Evolutionary conservation across 352 stramenopile species (phyloP).

Genomic region (Phytophthora agathidicida): DNA sequence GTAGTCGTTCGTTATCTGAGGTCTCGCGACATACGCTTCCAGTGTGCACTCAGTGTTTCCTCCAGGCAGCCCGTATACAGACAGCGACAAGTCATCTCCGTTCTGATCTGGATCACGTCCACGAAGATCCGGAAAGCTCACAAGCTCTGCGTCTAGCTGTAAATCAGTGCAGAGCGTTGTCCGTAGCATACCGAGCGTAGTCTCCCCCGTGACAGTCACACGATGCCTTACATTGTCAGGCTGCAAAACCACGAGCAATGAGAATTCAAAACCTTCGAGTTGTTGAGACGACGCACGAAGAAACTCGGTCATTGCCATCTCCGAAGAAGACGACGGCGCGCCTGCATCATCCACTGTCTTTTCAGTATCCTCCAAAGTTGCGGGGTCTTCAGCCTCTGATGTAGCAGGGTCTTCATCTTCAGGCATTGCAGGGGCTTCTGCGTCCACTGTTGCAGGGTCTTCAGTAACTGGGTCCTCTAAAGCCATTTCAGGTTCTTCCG

Average conservation of each 20-base stretch:
- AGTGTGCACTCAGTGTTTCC: slow-evolving; percentile 45
- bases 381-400: slow-evolving; percentile 13
- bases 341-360: not conserved
- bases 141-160: slow-evolving; percentile 55
- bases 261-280: slow-evolving; percentile 43
- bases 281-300: slow-evolving; percentile 29
- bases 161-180: slow-evolving; percentile 66
- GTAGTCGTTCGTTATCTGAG: slow-evolving; percentile 63
- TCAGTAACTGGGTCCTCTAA: slow-evolving; percentile 2
- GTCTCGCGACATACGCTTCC: slow-evolving; percentile 54
- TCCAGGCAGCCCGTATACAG: slow-evolving; percentile 39
- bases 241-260: slow-evolving; percentile 72
- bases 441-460: slow-evolving; percentile 23
- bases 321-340: slow-evolving; percentile 12
- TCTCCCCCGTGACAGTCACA: slow-evolving; percentile 57
- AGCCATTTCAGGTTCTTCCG: slow-evolving; percentile 4
- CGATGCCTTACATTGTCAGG: slow-evolving; percentile 78
- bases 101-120: slow-evolving; percentile 30
- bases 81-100: slow-evolving; percentile 46
- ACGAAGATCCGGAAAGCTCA: slow-evolving; percentile 67
- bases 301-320: slow-evolving; percentile 41
- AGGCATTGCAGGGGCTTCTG: slow-evolving; percentile 3
- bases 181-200: slow-evolving; percentile 57
- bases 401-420: slow-evolving; percentile 5
- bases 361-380: slow-evolving; percentile 20